Evolutionary conservation across 1,139 yeast genomes (phyloP), one percentile per base, ranked within the genome.

Genomic region (Debaryomycetaceae sp.): DNA sequence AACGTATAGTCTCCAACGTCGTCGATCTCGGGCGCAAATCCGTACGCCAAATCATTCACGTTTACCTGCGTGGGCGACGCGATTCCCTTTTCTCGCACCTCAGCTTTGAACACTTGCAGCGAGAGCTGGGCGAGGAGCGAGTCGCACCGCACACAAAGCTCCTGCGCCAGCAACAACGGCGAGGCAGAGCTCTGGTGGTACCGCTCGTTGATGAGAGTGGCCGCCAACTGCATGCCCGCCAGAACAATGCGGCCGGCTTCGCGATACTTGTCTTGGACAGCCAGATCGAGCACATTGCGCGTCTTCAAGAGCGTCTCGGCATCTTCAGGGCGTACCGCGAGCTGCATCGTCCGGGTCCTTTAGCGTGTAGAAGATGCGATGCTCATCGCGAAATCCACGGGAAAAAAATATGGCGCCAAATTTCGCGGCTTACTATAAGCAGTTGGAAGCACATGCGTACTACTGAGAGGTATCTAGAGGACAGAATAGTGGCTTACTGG

Each of bases 171-270:
- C 44, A 71, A 59, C 22, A 38, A 32, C 20, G 65, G 63, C 22
- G 58, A 51, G 19, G 55, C 60, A 16, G 66, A 55, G 29, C 60
- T 59, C 36, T 59, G 61, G 49, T 80, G 92, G 53, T 78, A 81
- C 16, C 78, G 68, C 47, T 73, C 73, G 52, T 79, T 77, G 40
- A 87, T 75, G 47, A 83, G 67, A 32, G 70, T 64, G 25, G 72
- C 62, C 32, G 82, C 59, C 49, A 80, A 79, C 36, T 69, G 62
- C 41, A 87, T 62, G 30, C 86, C 82, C 13, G 95, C 79, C 56
- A 86, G 96, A n/a, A 92, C 64, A 43, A 87, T 77, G 55, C 82
- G 87, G 26, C 95, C 97, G 6, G 95, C 95, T 30, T 76, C 66
- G 51, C 94, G 70, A 58, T 87, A 86, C 56, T 86, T 87, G 42